A percentile compares a stretch with the other conserved stretches of the same genome.
Evolutionary conservation across 2,329 filamentous ascomycete species (phyloP).

Genomic region (Microsporum audouinii): DNA sequence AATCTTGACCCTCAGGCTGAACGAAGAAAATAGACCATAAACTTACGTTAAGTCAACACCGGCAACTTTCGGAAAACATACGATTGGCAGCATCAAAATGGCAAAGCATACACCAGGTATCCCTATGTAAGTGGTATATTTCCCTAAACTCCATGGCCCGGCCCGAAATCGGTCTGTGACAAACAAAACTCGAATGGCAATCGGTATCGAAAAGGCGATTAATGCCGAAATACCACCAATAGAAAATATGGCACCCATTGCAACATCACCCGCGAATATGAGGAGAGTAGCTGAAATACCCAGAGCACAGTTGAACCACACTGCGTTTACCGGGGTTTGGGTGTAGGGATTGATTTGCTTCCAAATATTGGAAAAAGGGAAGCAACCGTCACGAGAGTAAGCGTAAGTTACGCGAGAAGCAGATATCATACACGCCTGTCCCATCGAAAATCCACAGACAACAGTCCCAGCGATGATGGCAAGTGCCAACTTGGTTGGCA

Average conservation of each 20-base stretch:
- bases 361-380: constrained; percentile 50
- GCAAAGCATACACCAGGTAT: constrained; percentile 49
- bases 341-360: constrained; percentile 50
- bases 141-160: constrained; percentile 58
- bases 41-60: constrained; percentile 43
- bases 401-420: constrained; percentile 59
- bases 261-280: constrained; percentile 51
- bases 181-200: constrained; percentile 35
- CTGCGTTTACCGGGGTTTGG: constrained; percentile 57
- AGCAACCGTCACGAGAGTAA: constrained; percentile 61
- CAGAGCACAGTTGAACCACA: constrained; percentile 53
- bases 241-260: constrained; percentile 57
- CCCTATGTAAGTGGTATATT: constrained; percentile 47
- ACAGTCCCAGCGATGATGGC: constrained; percentile 56
- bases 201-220: constrained; percentile 39
- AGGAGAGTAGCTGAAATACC: constrained; percentile 52
- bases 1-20: not conserved
- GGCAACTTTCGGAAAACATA: constrained; percentile 51
- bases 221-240: constrained; percentile 60
- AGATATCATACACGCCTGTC: constrained; percentile 60
- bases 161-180: constrained; percentile 52
- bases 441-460: constrained; percentile 59
- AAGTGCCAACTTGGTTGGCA: constrained; percentile 49
- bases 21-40: not conserved
- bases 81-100: constrained; percentile 54